Percentiles rank a stretch among this genome's conserved stretches.
Conservation (phyloP, 2,329 filamentous ascomycete species). For the Sclerotinia borealis region DNA sequence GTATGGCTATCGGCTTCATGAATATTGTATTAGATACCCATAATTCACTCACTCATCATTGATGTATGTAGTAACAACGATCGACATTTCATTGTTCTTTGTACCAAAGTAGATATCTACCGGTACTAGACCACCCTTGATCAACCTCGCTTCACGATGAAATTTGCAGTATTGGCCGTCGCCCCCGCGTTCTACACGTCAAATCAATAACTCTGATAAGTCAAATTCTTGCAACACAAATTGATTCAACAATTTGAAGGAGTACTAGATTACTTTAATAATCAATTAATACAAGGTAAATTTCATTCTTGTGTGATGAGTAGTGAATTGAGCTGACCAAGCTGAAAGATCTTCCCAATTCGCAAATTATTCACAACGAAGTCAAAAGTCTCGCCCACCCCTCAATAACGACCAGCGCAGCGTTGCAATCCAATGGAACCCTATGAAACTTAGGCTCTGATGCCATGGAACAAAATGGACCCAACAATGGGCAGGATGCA, state of each 20-base stretch:
- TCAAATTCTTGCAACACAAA: slow-evolving; percentile 9
- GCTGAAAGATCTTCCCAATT: slow-evolving; percentile 7
- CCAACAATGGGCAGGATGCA: slow-evolving; percentile 30
- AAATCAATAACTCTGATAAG: neutral
- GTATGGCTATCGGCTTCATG: neutral
- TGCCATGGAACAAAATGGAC: slow-evolving; percentile 34
- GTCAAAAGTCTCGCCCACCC: slow-evolving; percentile 9
- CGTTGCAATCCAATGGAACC: slow-evolving; percentile 32
- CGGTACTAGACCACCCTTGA: slow-evolving; percentile 3
- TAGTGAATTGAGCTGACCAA: slow-evolving; percentile 16
- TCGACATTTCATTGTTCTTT: slow-evolving; percentile 1
- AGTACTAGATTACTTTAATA: neutral
- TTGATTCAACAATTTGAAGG: neutral
- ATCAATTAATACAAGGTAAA: neutral
- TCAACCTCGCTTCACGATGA: slow-evolving; percentile 13
- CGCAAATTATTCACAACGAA: neutral
- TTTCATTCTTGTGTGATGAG: neutral
- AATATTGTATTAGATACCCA: slow-evolving; percentile 8
- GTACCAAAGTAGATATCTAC: slow-evolving; percentile 9
- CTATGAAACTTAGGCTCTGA: slow-evolving; percentile 30
- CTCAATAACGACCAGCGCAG: slow-evolving; percentile 21
- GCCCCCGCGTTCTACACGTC: slow-evolving; percentile 11
- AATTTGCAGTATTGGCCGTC: slow-evolving; percentile 10
- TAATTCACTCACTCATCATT: neutral
- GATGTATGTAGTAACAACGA: slow-evolving; percentile 8